Evolutionary conservation across 2,329 filamentous ascomycete species (phyloP).

Genomic region (Venturia aucupariae): DNA sequence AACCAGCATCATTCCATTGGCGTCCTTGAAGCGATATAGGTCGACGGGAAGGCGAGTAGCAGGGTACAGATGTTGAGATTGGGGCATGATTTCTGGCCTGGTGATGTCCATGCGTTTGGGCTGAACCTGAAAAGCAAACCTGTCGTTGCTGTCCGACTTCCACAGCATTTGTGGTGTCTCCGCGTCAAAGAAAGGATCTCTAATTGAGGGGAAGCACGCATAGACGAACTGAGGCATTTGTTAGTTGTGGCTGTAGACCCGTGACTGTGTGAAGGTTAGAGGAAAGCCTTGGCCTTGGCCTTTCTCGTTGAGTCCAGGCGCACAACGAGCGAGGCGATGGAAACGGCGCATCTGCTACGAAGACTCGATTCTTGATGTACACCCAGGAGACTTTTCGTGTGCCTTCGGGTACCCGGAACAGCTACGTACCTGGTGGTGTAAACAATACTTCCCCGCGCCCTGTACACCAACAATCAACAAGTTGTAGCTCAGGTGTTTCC

Average conservation of each 20-base stretch:
- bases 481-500: not conserved
- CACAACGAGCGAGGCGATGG: not conserved
- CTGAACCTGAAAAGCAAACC: not conserved
- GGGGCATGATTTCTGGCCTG: not conserved
- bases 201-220: constrained; percentile 3
- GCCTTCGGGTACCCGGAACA: not conserved
- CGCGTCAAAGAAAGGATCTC: constrained; percentile 5
- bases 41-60: not conserved
- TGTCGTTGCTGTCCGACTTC: not conserved
- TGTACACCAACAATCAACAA: constrained; percentile 6
- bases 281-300: not conserved
- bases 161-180: constrained; percentile 6
- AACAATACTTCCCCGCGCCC: constrained; percentile 4
- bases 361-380: not conserved
- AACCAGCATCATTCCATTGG: constrained; percentile 6
- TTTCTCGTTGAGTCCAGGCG: not conserved
- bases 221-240: not conserved
- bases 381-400: not conserved
- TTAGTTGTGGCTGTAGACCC: not conserved
- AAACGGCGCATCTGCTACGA: not conserved
- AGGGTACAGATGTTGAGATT: constrained; percentile 7
- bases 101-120: constrained; percentile 3
- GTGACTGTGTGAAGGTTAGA: not conserved
- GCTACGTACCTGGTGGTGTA: constrained; percentile 9
- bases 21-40: not conserved